Conservation (phyloP, 1,139 yeast genomes). For the Candida glucosophila region DNA sequence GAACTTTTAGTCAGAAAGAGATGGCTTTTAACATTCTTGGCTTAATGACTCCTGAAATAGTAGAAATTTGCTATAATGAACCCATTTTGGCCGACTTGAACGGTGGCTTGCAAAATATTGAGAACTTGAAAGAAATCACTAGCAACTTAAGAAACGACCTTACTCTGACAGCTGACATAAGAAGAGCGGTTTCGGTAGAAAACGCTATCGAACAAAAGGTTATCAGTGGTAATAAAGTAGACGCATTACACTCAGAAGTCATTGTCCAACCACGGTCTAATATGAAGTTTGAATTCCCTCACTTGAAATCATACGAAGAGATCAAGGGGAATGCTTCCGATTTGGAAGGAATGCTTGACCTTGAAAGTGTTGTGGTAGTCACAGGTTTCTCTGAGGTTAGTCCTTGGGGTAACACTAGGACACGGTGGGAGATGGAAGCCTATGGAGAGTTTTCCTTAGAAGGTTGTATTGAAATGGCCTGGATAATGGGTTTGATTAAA, state of each 20-base stretch:
- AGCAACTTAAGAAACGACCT: conserved; percentile 74
- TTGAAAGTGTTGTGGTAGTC: conserved; percentile 85
- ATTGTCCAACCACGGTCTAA: conserved; percentile 86
- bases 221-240: conserved; percentile 84
- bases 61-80: conserved; percentile 80
- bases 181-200: conserved; percentile 93
- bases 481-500: conserved; percentile 97
- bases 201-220: conserved; percentile 89
- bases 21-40: conserved; percentile 98
- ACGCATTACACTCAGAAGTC: conserved; percentile 72
- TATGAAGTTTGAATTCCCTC: conserved; percentile 90
- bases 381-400: conserved; percentile 98
- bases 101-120: conserved; percentile 94
- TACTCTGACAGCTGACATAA: conserved; percentile 78
- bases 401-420: conserved; percentile 99
- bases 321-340: conserved; percentile 65
- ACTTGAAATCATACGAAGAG: conserved; percentile 66
- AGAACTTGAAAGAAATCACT: conserved; percentile 85
- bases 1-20: conserved; percentile 97
- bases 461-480: conserved; percentile 98
- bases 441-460: conserved; percentile 92
- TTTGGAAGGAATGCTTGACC: conserved; percentile 84
- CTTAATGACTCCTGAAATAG: conserved; percentile 79
- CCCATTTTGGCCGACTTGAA: conserved; percentile 97
- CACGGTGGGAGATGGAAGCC: conserved; percentile 99